Evolutionary conservation across 2,329 filamentous ascomycete species (phyloP).

Genomic region (Alternaria triticina): DNA sequence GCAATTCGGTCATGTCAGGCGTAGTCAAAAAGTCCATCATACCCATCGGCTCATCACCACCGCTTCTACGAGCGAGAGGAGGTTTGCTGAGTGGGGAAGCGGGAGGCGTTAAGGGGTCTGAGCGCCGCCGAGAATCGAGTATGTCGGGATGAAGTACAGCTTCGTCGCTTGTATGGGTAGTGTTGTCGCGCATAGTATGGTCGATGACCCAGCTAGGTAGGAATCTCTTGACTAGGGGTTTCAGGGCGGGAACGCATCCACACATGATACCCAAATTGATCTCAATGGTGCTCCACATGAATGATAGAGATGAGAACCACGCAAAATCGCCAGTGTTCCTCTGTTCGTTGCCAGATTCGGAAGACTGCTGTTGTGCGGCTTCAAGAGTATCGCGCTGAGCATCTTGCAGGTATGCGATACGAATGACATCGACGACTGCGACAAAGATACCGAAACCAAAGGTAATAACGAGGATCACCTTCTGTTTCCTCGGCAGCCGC

Average conservation of each 20-base stretch:
- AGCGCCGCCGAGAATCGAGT: constrained; percentile 26
- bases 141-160: constrained; percentile 32
- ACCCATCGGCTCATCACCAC: constrained; percentile 43
- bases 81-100: constrained; percentile 34
- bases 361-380: constrained; percentile 43
- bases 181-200: constrained; percentile 38
- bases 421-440: constrained; percentile 83
- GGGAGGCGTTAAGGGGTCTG: constrained; percentile 28
- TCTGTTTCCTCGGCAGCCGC: constrained; percentile 83
- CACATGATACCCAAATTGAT: constrained; percentile 90
- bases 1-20: constrained; percentile 51
- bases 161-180: constrained; percentile 39
- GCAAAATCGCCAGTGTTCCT: constrained; percentile 60
- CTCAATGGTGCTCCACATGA: constrained; percentile 94
- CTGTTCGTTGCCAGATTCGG: constrained; percentile 34
- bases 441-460: constrained; percentile 90
- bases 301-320: constrained; percentile 79
- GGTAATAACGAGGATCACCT: constrained; percentile 83
- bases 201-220: constrained; percentile 64
- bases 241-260: constrained; percentile 89
- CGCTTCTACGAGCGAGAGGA: constrained; percentile 24
- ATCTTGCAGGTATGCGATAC: constrained; percentile 87
- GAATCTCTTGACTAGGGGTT: constrained; percentile 76
- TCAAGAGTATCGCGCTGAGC: constrained; percentile 61
- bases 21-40: constrained; percentile 63